Conservation (phyloP, 208 protist genomes). For the Pavlovales sp. region DNA sequence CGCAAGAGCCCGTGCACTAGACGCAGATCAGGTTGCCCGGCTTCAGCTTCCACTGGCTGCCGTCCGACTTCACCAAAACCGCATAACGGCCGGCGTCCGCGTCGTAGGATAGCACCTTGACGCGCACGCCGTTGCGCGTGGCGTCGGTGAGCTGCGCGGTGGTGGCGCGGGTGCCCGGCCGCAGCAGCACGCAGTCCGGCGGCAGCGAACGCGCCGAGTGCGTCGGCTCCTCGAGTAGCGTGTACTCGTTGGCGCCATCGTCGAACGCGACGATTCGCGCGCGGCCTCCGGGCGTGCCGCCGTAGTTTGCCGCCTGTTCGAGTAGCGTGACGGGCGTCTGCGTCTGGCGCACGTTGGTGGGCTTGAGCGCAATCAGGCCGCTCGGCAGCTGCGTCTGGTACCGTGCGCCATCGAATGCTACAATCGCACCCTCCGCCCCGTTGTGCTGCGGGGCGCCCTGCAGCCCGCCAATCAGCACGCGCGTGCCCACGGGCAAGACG, state of each 20-base stretch:
- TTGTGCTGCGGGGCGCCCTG: neutral
- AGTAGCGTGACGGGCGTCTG: neutral
- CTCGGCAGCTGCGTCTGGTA: neutral
- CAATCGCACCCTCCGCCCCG: neutral
- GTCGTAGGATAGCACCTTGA: neutral
- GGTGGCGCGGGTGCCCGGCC: neutral
- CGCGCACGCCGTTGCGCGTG: neutral
- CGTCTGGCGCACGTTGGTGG: neutral
- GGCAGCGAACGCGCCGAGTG: neutral
- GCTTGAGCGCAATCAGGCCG: neutral
- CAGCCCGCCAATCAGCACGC: neutral
- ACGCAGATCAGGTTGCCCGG: neutral
- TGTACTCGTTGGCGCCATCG: neutral
- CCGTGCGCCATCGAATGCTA: neutral
- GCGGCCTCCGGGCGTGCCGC: too few relatives aligned
- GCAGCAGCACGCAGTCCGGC: neutral
- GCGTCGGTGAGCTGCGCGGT: neutral
- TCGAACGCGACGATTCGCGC: neutral
- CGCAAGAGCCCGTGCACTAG: neutral
- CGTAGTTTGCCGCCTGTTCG: neutral
- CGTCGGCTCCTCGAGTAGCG: neutral
- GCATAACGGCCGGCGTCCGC: neutral
- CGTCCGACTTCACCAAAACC: neutral
- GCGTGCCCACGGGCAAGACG: neutral
- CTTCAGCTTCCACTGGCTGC: neutral